These are phyloP conservation scores for Pelargonium australe DNA, from an alignment of 441 rosid genomes.

Conservation along the genomic window DNA sequence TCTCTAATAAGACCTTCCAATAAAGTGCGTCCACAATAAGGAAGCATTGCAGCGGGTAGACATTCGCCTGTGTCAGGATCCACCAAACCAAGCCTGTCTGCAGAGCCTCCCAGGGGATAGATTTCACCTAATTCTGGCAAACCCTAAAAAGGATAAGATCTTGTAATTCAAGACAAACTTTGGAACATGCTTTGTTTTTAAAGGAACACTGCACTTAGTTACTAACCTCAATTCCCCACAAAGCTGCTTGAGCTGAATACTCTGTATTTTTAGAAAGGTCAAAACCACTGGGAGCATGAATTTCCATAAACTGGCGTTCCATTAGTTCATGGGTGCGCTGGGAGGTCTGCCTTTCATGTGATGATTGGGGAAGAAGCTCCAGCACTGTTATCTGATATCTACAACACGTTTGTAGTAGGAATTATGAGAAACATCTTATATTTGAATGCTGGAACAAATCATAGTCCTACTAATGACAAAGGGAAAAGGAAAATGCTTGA, in stretches of 20 bases:
- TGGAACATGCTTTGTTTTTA: constrained; percentile 1
- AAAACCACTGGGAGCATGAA: constrained; percentile 62
- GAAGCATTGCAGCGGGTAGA: constrained; percentile 96
- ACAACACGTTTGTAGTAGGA: constrained; percentile 24
- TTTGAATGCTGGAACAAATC: neutral
- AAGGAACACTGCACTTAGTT: constrained; percentile 14
- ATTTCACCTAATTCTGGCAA: constrained; percentile 90
- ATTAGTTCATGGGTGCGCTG: constrained; percentile 37
- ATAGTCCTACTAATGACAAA: neutral
- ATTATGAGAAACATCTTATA: neutral
- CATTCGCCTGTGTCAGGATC: constrained; percentile 83
- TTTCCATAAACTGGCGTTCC: constrained; percentile 55
- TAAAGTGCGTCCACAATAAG: constrained; percentile 82
- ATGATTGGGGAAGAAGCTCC: constrained; percentile 67
- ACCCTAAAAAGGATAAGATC: constrained; percentile 65
- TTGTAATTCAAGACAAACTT: constrained; percentile 33
- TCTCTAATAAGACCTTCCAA: constrained; percentile 92
- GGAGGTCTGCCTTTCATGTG: constrained; percentile 39
- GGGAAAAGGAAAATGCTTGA: neutral
- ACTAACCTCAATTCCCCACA: constrained; percentile 91
- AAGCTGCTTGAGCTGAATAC: constrained; percentile 81
- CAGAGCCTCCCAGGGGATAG: constrained; percentile 92
- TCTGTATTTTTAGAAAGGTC: constrained; percentile 66
- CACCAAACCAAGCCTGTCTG: constrained; percentile 81
- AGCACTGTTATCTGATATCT: constrained; percentile 82